Percentiles rank a stretch among this genome's conserved stretches.
These are phyloP conservation scores for Tilletia indica DNA, from an alignment of 1,284 basidiomycete genomes.

Conservation along the genomic window DNA sequence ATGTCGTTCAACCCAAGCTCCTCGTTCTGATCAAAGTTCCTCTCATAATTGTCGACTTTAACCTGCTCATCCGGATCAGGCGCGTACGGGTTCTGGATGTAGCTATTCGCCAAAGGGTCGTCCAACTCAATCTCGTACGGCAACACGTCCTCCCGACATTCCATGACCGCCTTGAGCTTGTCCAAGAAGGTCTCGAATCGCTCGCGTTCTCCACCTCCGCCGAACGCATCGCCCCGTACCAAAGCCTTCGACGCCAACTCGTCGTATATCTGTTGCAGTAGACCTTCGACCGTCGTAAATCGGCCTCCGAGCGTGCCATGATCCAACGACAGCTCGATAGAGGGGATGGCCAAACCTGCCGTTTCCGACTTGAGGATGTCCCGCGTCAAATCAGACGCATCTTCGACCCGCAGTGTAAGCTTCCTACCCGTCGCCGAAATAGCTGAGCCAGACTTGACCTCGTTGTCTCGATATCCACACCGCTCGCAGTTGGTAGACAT, in stretches of 20 bases:
- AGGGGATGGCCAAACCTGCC: conserved; percentile 84
- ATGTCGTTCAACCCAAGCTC: conserved; percentile 96
- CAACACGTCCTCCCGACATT: conserved; percentile 31
- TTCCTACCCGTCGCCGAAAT: conserved; percentile 81
- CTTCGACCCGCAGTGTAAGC: conserved; percentile 85
- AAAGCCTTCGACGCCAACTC: conserved; percentile 91
- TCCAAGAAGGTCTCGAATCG: conserved; percentile 66
- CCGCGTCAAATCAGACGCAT: conserved; percentile 86
- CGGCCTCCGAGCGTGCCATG: conserved; percentile 95
- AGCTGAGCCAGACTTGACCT: conserved; percentile 89
- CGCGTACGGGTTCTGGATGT: conserved; percentile 82
- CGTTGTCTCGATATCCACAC: conserved; percentile 96
- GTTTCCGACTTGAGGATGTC: conserved; percentile 74
- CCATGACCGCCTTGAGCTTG: conserved; percentile 61
- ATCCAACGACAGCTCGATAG: conserved; percentile 87
- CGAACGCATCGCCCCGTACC: conserved; percentile 67
- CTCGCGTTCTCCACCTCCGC: conserved; percentile 18
- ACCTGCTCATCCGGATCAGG: conserved; percentile 61
- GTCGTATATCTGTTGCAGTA: conserved; percentile 90
- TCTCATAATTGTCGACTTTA: conserved; percentile 71
- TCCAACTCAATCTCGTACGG: conserved; percentile 79
- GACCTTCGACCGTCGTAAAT: conserved; percentile 95
- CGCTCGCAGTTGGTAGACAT: conserved; percentile 96
- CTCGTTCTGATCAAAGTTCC: conserved; percentile 88
- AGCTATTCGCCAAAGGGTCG: conserved; percentile 92